Evolutionary conservation across 1,139 yeast species (phyloP).

Genomic region (Yamadazyma diddensiae): DNA sequence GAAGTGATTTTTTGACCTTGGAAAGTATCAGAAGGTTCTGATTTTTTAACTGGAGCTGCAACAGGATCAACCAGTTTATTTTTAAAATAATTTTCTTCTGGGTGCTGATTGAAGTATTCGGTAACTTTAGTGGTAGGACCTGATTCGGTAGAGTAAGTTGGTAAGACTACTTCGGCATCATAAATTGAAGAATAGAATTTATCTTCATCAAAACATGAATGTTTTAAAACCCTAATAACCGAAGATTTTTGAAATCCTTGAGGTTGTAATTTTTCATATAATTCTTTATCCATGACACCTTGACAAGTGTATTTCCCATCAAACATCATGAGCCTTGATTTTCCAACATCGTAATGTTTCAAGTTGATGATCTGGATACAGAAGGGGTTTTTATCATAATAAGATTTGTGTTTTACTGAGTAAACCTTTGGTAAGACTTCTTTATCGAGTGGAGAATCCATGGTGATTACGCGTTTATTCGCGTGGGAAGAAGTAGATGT

Average conservation of each 20-base stretch:
- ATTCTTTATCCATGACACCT: conserved; percentile 62
- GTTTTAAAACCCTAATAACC: conserved; percentile 37
- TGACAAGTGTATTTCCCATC: conserved; percentile 66
- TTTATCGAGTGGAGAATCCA: conserved; percentile 14
- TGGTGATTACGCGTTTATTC: not conserved
- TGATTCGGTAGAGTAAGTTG: conserved; percentile 40
- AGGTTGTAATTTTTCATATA: conserved; percentile 49
- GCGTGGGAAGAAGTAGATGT: conserved; percentile 1
- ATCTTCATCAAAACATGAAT: conserved; percentile 45
- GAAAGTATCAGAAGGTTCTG: conserved; percentile 4
- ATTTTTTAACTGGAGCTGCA: conserved; percentile 9
- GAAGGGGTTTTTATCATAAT: conserved; percentile 28
- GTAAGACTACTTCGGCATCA: conserved; percentile 45
- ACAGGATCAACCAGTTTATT: conserved; percentile 14
- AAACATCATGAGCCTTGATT: conserved; percentile 53
- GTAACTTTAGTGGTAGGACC: conserved; percentile 44
- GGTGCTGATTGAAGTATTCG: conserved; percentile 52
- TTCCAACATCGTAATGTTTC: conserved; percentile 36
- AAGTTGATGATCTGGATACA: conserved; percentile 47
- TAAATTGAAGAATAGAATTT: conserved; percentile 57
- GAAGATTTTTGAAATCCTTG: conserved; percentile 38
- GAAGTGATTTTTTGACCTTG: conserved; percentile 38
- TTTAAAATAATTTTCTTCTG: conserved; percentile 44
- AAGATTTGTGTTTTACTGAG: conserved; percentile 22
- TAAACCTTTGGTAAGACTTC: conserved; percentile 29